A percentile compares a stretch with the other conserved stretches of the same genome.
Conservation (phyloP, 202 grass and related monocot species). For the Zoysia matrella region DNA sequence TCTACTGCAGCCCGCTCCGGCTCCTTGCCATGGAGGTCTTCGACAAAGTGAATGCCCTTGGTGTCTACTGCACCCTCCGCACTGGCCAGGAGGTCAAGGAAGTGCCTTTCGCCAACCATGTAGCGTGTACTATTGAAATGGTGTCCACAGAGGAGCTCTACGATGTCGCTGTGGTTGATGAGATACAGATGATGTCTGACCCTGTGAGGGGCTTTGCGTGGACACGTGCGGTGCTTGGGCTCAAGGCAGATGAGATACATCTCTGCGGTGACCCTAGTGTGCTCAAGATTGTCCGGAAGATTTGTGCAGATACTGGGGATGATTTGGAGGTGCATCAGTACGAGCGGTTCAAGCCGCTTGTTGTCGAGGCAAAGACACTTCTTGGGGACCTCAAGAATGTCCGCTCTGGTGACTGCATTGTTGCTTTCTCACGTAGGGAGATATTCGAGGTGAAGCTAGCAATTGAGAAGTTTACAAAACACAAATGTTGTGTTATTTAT, state of each 20-base stretch:
- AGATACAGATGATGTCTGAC: slow-evolving; percentile 96
- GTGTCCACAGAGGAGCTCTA: slow-evolving; percentile 76
- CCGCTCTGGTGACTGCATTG: slow-evolving; percentile 76
- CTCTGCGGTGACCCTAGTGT: slow-evolving; percentile 94
- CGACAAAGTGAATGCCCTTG: slow-evolving; percentile 80
- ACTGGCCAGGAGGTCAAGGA: slow-evolving; percentile 92
- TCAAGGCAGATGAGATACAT: slow-evolving; percentile 97
- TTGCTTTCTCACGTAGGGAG: slow-evolving; percentile 88
- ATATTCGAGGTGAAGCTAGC: slow-evolving; percentile 96
- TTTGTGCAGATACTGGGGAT: slow-evolving; percentile 80
- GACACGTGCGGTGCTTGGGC: slow-evolving; percentile 83
- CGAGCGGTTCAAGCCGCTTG: slow-evolving; percentile 90
- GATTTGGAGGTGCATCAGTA: slow-evolving; percentile 83
- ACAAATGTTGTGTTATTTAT: slow-evolving; percentile 86
- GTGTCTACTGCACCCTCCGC: slow-evolving; percentile 92
- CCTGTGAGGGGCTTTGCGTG: slow-evolving; percentile 79
- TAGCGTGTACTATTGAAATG: slow-evolving; percentile 88
- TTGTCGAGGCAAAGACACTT: slow-evolving; percentile 86
- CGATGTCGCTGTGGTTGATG: slow-evolving; percentile 88
- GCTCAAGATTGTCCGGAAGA: slow-evolving; percentile 69
- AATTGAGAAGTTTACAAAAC: slow-evolving; percentile 53
- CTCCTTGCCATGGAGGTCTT: slow-evolving; percentile 99
- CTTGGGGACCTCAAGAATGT: slow-evolving; percentile 76
- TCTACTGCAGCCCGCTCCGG: slow-evolving; percentile 94
- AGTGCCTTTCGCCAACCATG: slow-evolving; percentile 85